These are phyloP conservation scores for Aspergillus sclerotioniger DNA, from an alignment of 495 filamentous ascomycete genomes.

Conservation along the genomic window DNA sequence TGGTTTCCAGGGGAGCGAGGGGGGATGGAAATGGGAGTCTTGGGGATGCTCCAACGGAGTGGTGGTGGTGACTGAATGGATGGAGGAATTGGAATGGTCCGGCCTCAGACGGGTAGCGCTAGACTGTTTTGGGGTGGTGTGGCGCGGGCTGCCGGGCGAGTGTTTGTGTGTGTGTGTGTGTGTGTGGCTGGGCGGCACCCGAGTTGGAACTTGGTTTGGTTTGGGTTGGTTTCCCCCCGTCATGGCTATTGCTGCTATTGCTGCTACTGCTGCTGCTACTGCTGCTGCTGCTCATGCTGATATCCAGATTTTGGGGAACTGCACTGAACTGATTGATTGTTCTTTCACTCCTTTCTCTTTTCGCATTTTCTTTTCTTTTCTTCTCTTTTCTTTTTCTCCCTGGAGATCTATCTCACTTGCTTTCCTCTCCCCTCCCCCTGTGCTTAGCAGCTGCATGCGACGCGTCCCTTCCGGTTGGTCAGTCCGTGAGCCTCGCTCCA, in stretches of 20 bases:
- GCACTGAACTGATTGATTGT: not conserved
- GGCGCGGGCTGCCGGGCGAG: constrained; percentile 5
- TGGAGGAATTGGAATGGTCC: too few relatives aligned
- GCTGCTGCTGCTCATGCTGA: not conserved
- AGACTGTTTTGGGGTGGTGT: constrained; percentile 7
- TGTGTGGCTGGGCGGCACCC: constrained; percentile 8
- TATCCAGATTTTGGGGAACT: not conserved
- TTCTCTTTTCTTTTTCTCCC: constrained; percentile 1
- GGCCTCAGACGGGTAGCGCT: constrained; percentile 8
- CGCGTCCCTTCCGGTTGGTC: constrained; percentile 1
- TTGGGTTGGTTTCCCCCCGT: not conserved
- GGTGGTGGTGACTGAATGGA: not conserved
- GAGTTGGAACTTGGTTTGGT: too few relatives aligned
- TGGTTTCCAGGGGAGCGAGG: too few relatives aligned
- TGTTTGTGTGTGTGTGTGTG: not conserved
- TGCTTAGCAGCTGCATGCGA: not conserved
- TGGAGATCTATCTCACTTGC: not conserved
- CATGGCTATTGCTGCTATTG: not conserved
- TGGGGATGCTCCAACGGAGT: not conserved
- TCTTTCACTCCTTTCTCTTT: not conserved
- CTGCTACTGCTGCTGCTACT: not conserved
- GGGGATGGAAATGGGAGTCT: not conserved
- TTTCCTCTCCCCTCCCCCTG: not conserved
- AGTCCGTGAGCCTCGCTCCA: constrained; percentile 7
- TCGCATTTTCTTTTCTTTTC: constrained; percentile 5